phyloP scores from a whole-genome alignment of 768 basidiomycete species.

The Arthromyces matolae region DNA sequence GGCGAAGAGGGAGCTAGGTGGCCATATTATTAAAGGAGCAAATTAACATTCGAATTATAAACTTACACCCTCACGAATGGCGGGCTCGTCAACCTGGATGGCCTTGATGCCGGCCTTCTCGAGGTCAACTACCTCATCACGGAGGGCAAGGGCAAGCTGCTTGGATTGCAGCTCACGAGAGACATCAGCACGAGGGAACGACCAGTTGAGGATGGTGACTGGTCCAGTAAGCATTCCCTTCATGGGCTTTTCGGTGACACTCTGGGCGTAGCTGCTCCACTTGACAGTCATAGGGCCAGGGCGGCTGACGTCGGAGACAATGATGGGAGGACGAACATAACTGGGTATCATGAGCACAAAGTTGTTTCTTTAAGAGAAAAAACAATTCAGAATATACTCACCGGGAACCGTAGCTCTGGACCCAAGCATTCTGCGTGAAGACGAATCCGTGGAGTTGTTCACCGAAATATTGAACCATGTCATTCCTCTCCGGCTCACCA shows the following conservation, averaged over 20 bases:
- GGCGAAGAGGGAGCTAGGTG: conserved; percentile 88
- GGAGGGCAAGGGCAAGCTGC: conserved; percentile 96
- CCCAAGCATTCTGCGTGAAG: conserved; percentile 99
- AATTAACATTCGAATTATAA: background rate
- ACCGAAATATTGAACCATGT: conserved; percentile 99
- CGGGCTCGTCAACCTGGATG: conserved; percentile 99
- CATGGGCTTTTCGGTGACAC: conserved; percentile 89
- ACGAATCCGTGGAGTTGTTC: conserved; percentile 93
- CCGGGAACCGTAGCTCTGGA: conserved; percentile 99
- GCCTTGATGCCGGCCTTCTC: conserved; percentile 95
- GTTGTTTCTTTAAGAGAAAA: too few relatives aligned
- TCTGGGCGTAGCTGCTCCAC: conserved; percentile 97
- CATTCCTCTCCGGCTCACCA: conserved; percentile 98
- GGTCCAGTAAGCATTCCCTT: conserved; percentile 99
- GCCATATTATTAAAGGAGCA: conserved; percentile 9
- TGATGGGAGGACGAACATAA: conserved; percentile 97
- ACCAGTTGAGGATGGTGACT: conserved; percentile 99
- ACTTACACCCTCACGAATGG: conserved; percentile 95
- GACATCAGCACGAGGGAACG: conserved; percentile 99
- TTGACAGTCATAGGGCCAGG: conserved; percentile 90
- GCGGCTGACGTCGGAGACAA: conserved; percentile 97
- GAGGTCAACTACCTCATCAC: conserved; percentile 96
- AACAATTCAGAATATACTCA: conserved; percentile 34
- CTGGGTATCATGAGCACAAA: too few relatives aligned
- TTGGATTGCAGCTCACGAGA: conserved; percentile 95